Evolutionary conservation across 2,329 filamentous ascomycete species (phyloP).

Genomic region (Camillea tinctor): DNA sequence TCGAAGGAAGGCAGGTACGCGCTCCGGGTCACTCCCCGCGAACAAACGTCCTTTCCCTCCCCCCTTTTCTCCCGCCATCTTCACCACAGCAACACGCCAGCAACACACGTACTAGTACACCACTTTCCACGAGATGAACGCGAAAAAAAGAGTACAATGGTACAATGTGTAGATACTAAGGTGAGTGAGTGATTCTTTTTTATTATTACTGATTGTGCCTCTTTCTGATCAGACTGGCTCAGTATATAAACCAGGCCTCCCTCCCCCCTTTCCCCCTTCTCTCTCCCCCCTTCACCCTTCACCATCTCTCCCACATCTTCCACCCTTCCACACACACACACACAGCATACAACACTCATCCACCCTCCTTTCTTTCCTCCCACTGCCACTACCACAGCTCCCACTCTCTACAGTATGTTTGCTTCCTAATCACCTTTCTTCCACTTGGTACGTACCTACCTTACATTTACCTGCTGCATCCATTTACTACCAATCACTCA

Average conservation of each 20-base stretch:
- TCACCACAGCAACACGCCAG: background rate
- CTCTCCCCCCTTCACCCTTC: background rate
- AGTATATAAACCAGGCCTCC: too few relatives aligned
- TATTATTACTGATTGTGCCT: too few relatives aligned
- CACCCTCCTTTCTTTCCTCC: background rate
- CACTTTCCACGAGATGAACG: background rate
- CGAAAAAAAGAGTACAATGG: background rate
- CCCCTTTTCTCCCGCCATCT: background rate
- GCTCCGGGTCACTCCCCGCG: background rate
- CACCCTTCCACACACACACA: background rate
- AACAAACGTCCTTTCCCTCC: background rate
- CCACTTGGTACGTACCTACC: too few relatives aligned
- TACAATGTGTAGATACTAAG: too few relatives aligned
- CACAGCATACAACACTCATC: background rate
- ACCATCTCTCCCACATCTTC: too few relatives aligned
- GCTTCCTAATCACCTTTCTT: too few relatives aligned
- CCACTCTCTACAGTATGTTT: too few relatives aligned
- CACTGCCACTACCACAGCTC: background rate
- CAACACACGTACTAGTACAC: too few relatives aligned
- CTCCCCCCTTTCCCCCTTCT: background rate
- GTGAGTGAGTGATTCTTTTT: too few relatives aligned
- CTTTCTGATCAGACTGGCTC: too few relatives aligned
- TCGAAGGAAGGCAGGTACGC: background rate
- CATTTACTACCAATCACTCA: too few relatives aligned
- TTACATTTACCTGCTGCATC: too few relatives aligned